Base-by-base conservation (phyloP, 192 early-diverging fungal species). In the Phlyctochytrium arcticum region DNA sequence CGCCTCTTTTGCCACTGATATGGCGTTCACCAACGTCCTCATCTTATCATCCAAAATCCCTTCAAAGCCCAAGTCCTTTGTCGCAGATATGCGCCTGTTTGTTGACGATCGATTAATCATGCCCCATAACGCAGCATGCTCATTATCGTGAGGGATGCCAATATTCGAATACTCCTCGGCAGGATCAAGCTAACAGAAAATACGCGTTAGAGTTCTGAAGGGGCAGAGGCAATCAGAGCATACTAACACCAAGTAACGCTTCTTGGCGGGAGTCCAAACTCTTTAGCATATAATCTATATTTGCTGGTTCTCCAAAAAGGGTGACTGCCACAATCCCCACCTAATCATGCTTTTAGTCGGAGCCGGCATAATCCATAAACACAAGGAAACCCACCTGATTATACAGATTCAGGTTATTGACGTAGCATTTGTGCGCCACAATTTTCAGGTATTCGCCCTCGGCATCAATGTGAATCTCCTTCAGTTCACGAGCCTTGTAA, bases 361-460 rank as follows among this genome's bases (percentile, higher is more conserved):
- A 34, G 44, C 17, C 37, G 21, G 6, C 29, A 12, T 5, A 15
- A 67, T 27, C 34, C 4, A 24, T 19, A 51, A 24, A 33, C 44
- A 3, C 23, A 26, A 54, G 1, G 36, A 29, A 34, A n/a, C 21
- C 9, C 71, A 86, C 89, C 72, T 90, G 89, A 63, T 92, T 89
- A 61, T 87, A 87, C 19, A 85, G 78, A 68, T 92, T 92, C 19
- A 90, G 54, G 27, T 65, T 67, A 68, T 92, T 92, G 61, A 83
- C 72, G 66, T 88, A 75, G 70, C 88, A 90, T 35, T 84, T 75
- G 59, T 86, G 80, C 34, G 87, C 69, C 1, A 88, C 79, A 6
- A 92, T 66, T 54, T 89, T 80, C 31, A 92, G 65, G 55, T 79
- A 87, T 57, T 89, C 83, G 36, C 85, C 83, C 31, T 83, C 74